Evolutionary conservation across 169 alveolate species (phyloP), one percentile per base, ranked within the genome.

Genomic region (Eimeria maxima): DNA sequence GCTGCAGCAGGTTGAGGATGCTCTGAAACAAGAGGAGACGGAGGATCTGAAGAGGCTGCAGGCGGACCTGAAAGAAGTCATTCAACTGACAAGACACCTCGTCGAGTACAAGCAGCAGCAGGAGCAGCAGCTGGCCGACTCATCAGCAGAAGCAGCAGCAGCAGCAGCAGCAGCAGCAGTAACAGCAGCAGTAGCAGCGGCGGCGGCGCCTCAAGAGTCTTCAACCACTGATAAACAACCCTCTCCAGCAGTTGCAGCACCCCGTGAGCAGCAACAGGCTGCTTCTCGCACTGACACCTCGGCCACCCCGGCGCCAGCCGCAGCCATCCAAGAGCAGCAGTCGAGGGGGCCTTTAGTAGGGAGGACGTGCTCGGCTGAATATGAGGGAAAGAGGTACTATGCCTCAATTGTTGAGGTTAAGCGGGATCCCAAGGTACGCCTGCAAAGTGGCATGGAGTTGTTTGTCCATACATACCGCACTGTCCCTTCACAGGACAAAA

Each of bases 1-100:
- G 95, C 89, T 95, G 84, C 91, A 90, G 90, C 95, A 86, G 67
- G 97, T 95, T 16, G 92, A 95, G 13, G 97, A 89, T 69, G 95
- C 97, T 1, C 93, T 95, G 89, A 89, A 90, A 67, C 95, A 95
- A 55, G 95, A 86, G 20, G 97, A 95, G 22, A 95, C 93, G 16
- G 95, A 86, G 27, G 94, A 83, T 20, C 60, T 95, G 88, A 38
- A 60, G 67, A 42, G 93, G 50, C 89, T 95, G 71, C 90, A 78
- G 87, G 86, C 90, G 44, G 97, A 95, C 18, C 33, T 95, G 45
- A 71, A 91, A 38, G 97, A 95, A 74, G 95, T 95, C 1, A 95
- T 95, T 18, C 87, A 95, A 22, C 92, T 95, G 55, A 95, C 97
- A 13, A 55, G 74, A 33, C 95, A 95, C 44, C 73, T 95, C 65